These are phyloP conservation scores for Debaryomyces coudertii DNA, from an alignment of 1,139 yeast species.

Conservation along the genomic window DNA sequence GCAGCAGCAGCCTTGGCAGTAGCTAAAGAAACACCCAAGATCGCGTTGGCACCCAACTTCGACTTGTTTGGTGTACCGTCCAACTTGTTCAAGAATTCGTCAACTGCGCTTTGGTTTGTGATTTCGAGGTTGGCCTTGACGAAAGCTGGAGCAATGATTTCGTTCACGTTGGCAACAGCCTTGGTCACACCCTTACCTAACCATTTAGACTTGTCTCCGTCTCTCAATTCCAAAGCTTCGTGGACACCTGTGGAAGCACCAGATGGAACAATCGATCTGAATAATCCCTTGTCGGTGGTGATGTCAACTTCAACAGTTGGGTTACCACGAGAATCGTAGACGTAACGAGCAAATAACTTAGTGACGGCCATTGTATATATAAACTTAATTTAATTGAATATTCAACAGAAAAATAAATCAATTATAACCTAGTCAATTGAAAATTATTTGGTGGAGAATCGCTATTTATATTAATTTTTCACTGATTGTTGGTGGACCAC, in stretches of 20 bases:
- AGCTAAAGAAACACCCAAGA: conserved; percentile 86
- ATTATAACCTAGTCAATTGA: neutral
- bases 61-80: conserved; percentile 90
- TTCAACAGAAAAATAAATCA: conserved; percentile 5
- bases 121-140: conserved; percentile 68
- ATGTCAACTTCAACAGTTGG: conserved; percentile 92
- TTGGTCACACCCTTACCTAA: conserved; percentile 86
- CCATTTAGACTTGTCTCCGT: conserved; percentile 86
- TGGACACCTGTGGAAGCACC: conserved; percentile 91
- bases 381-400: conserved; percentile 2
- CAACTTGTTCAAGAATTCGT: conserved; percentile 66
- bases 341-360: conserved; percentile 81
- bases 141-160: conserved; percentile 79
- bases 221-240: conserved; percentile 90
- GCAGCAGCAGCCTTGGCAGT: conserved; percentile 90
- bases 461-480: conserved; percentile 13
- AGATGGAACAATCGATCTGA: conserved; percentile 88
- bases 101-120: conserved; percentile 72
- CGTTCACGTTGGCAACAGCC: conserved; percentile 85
- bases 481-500: conserved; percentile 16
- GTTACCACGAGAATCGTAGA: conserved; percentile 95
- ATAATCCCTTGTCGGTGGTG: conserved; percentile 76
- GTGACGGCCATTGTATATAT: conserved; percentile 26
- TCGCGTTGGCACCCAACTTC: conserved; percentile 89
- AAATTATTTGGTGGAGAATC: conserved; percentile 1